Base-by-base conservation (phyloP, 2,329 filamentous ascomycete species). In the Calonectria hawksworthii region DNA sequence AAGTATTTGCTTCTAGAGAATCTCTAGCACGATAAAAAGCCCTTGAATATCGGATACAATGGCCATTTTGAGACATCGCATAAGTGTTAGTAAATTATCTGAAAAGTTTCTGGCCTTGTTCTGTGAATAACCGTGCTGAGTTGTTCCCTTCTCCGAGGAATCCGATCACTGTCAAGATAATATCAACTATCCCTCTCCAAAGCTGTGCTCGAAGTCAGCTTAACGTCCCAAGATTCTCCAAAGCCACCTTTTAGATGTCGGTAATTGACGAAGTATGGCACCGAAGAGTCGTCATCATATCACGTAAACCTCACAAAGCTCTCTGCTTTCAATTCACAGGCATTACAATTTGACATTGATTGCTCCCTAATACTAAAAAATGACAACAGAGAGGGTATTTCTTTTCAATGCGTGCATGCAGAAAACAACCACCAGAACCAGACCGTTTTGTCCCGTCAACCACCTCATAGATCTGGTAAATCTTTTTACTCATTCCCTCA, bases 331-430 rank as follows among this genome's bases (percentile, higher is more conserved):
- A 13, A 61, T 36, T 16, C 36, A 51, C 30, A 65, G 56, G 44
- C 21, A 18, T 26, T 63, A 47, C 34, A n/a, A 69, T 59, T 68
- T 36, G 38, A 65, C 30, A 61, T 69, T 68, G 71, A 34, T 70
- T 63, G 36, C 18, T 30, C 36, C 28, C 21, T 47, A 71, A 44
- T 41, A 52, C 54, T 50, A 50, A 54, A 69, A 59, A 47, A 38
- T 30, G 30, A 14, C 65, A 73, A 66, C 59, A 69, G 38, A 65
- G 36, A 70, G 71, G 71, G 71, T 73, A 73, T 73, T 73, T 73
- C 61, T 59, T 69, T 69, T 65, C 56, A 34, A 28, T 64, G 47
- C 66, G 56, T 56, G 47, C 47, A 41, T 66, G 41, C 59, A 69
- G 38, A 70, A 70, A 21, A 50, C 30, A 66, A 38, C 36, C 36